phyloP scores from a whole-genome alignment of 441 rosid genomes.

The Biscutella laevigata region DNA sequence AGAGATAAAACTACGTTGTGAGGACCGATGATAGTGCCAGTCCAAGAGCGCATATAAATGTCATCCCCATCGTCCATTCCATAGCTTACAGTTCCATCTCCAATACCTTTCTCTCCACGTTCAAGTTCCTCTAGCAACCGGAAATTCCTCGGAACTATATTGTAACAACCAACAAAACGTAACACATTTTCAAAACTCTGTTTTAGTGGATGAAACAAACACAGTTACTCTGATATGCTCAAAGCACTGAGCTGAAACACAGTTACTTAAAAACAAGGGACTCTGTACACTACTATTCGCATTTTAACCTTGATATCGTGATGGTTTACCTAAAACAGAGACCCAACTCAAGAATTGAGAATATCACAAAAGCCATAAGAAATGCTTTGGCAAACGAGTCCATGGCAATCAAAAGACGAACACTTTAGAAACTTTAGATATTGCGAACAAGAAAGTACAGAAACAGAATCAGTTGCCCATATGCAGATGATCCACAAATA shows the following conservation, averaged over 20 bases:
- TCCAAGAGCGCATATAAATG: too few relatives aligned
- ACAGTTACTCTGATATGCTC: too few relatives aligned
- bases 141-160: constrained; percentile 88
- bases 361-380: background rate
- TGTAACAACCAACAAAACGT: constrained; percentile 28
- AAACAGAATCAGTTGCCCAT: background rate
- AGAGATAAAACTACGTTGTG: constrained; percentile 63
- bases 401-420: background rate
- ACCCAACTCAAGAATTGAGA: background rate
- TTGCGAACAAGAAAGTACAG: too few relatives aligned
- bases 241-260: too few relatives aligned
- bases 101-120: constrained; percentile 95
- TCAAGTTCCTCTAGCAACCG: constrained; percentile 93
- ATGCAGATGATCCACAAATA: background rate
- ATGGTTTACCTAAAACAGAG: background rate
- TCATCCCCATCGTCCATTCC: too few relatives aligned
- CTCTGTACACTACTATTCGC: background rate
- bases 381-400: background rate
- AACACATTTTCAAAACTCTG: constrained; percentile 9
- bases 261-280: too few relatives aligned
- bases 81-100: too few relatives aligned
- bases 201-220: background rate
- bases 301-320: background rate
- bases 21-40: too few relatives aligned
- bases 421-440: background rate